Conservation (phyloP, 2,329 filamentous ascomycete species). For the Stachybotrys chartarum region DNA sequence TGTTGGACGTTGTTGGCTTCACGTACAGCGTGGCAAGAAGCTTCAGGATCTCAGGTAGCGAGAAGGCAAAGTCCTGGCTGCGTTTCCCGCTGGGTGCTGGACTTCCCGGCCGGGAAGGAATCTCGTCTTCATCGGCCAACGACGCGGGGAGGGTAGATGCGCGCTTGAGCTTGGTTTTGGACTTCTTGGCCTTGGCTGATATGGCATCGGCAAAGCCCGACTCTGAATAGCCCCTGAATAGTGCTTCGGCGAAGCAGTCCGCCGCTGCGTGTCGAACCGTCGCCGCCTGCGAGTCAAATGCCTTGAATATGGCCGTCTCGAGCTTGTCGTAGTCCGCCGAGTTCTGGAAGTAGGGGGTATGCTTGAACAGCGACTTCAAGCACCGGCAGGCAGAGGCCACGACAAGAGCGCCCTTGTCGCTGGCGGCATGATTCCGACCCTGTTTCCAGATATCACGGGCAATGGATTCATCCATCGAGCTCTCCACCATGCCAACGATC, state of each 20-base stretch:
- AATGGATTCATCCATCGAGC: constrained; percentile 73
- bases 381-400: constrained; percentile 74
- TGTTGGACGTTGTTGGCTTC: constrained; percentile 70
- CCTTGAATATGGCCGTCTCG: constrained; percentile 75
- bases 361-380: constrained; percentile 63
- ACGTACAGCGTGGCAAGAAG: constrained; percentile 77
- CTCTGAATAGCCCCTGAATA: constrained; percentile 65
- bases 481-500: constrained; percentile 66
- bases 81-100: constrained; percentile 64
- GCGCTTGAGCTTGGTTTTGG: constrained; percentile 55
- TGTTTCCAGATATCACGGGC: constrained; percentile 95
- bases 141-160: constrained; percentile 52
- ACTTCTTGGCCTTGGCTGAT: constrained; percentile 58
- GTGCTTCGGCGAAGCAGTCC: constrained; percentile 72
- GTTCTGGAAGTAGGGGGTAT: constrained; percentile 80
- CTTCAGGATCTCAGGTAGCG: constrained; percentile 69
- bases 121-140: constrained; percentile 68
- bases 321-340: constrained; percentile 85
- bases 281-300: constrained; percentile 69
- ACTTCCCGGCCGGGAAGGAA: constrained; percentile 60
- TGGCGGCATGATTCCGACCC: constrained; percentile 64
- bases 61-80: constrained; percentile 64
- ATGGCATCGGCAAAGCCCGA: constrained; percentile 44
- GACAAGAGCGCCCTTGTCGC: constrained; percentile 78
- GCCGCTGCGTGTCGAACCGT: constrained; percentile 80